Evolutionary conservation across 371 early-diverging fungal genomes (phyloP), one percentile per base, ranked within the genome.

Genomic region (Actinomortierella ambigua): DNA sequence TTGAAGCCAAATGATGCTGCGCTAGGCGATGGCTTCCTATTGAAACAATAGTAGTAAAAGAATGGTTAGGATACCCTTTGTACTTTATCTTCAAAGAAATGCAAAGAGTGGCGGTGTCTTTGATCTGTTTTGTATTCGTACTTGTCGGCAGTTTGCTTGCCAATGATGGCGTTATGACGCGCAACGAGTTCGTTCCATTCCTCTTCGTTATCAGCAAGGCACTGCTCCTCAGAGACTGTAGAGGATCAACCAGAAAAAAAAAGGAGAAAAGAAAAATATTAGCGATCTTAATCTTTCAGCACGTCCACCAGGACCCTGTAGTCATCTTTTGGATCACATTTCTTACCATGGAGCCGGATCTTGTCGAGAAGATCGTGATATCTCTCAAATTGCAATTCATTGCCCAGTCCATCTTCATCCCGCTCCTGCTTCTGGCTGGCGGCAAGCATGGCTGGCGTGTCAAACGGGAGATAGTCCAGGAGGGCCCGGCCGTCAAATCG

Each of bases 401-500:
- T 64, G 71, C 87, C 55, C 68, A 81, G 29, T 55, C 66, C 67
- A 71, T 76, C 57, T 69, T 83, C 52, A 13, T 86, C 82, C 40
- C 80, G 73, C 22, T 68, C 69, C 0, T 65, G 34, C 26, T 68
- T 41, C 20, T 71, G 55, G 48, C 71, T 66, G 14, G 71, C 65
- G 18, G 63, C 61, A 27, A 68, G 53, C 50, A 60, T 55, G 24
- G 64, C 50, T 34, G 65, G 39, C 0, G 52, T 54, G 3, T 65
- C 27, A n/a, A 61, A 66, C 8, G 87, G 84, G 17, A 84, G 58
- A 59, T 53, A 82, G 54, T 86, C 87, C 20, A 86, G 57, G 3
- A 86, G 57, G 2, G 87, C 79, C 24, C 85, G 78, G 13, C 85
- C 87, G 58, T 86, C 87, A 54, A 86, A 86, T 28, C 87, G 81